Base-by-base conservation (phyloP, 1,284 basidiomycete genomes). In the Cerrena zonata region DNA sequence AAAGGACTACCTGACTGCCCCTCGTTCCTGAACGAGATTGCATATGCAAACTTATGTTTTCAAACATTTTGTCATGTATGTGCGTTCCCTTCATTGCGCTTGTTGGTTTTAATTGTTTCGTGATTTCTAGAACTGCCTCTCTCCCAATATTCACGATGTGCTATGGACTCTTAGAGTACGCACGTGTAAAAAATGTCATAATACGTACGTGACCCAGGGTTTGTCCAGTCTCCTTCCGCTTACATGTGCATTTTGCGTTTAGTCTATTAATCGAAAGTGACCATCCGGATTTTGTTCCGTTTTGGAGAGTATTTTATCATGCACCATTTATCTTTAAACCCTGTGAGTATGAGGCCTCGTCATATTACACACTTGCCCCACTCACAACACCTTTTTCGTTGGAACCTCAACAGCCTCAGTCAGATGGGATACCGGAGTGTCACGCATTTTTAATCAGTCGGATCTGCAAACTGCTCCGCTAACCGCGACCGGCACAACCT, bases 1-100 rank as follows among this genome's bases (percentile, higher is more conserved):
- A 22, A 23, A 25, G 50, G 38, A 13, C 30, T 58, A 22, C 57
- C 57, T 15, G 47, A 53, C 15, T 58, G 57, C 37, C 57, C 57
- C 3, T 41, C 40, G 15, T 56, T 57, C 27, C 34, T 58, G 19
- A 55, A 39, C n/a, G 52, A 55, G 38, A 53, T 56, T 10, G 56
- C 30, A 11, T 58, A 56, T 43, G 56, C 53, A 2, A 49, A 50
- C 27, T 40, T 58, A 11, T 12, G 52, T 47, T 55, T 57, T 24
- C 42, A 49, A 21, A 42, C 37, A n/a, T 38, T 53, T 39, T 58
- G 57, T 48, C 53, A 56, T 34, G 57, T 55, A 39, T 53, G 44
- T 41, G 21, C 30, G 13, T 10, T 26, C 22, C 41, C 22, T 19
- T 24, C 13, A 15, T 4, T n/a, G 12, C 41, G 39, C 25, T 21